These are phyloP conservation scores for Penicillium manginii DNA, from an alignment of 495 filamentous ascomycete genomes.

Conservation along the genomic window DNA sequence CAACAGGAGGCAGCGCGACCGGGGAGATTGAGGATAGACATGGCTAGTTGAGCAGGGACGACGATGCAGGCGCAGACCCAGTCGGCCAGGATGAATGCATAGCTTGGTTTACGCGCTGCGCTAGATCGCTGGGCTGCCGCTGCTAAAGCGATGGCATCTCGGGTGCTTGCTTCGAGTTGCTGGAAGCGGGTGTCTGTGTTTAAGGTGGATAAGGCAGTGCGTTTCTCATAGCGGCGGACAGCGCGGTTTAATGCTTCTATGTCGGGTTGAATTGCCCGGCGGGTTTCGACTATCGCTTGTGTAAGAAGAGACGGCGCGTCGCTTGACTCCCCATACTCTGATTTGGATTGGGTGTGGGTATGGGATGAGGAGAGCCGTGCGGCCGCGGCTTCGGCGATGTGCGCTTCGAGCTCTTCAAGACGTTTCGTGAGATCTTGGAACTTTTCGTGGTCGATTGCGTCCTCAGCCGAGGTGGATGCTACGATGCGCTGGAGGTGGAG, in stretches of 20 bases:
- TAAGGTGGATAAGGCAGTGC: conserved; percentile 67
- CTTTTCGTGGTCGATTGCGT: conserved; percentile 42
- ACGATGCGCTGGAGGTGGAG: conserved; percentile 81
- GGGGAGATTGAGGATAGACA: conserved; percentile 32
- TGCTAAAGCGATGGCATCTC: conserved; percentile 78
- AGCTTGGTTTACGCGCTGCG: conserved; percentile 19
- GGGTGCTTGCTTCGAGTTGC: conserved; percentile 67
- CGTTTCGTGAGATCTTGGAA: conserved; percentile 62
- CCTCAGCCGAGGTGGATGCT: conserved; percentile 48
- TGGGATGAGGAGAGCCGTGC: conserved; percentile 22
- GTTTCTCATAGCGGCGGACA: conserved; percentile 92
- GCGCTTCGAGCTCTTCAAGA: conserved; percentile 72
- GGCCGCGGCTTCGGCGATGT: conserved; percentile 48
- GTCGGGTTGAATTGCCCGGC: conserved; percentile 71
- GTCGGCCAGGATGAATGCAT: conserved; percentile 28
- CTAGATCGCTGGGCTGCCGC: conserved; percentile 66
- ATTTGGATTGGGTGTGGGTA: conserved; percentile 12
- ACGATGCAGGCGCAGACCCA: conserved; percentile 36
- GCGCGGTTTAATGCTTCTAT: conserved; percentile 89
- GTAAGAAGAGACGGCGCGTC: conserved; percentile 38
- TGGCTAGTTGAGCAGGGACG: conserved; percentile 31
- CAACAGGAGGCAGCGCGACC: conserved; percentile 24
- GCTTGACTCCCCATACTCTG: conserved; percentile 14
- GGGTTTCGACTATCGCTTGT: conserved; percentile 63
- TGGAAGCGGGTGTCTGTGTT: conserved; percentile 77